These are phyloP conservation scores for Xylaria acuta DNA, from an alignment of 495 filamentous ascomycete species.

Conservation along the genomic window DNA sequence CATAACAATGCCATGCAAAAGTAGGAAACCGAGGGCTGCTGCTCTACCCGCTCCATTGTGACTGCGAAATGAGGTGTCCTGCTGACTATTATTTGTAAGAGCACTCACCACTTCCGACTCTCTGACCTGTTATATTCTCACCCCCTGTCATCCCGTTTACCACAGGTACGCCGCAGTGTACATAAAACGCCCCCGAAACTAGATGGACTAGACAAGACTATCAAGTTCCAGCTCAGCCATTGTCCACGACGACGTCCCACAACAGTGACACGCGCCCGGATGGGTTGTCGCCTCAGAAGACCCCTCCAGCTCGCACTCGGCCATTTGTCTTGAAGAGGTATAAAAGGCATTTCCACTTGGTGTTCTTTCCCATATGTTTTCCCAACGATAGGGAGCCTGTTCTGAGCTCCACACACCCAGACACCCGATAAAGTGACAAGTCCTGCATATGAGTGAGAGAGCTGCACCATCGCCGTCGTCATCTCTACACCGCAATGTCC, in stretches of 20 bases:
- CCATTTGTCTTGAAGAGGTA: neutral
- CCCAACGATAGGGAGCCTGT: neutral
- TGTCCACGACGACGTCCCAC: conserved; percentile 7
- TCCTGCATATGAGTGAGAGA: neutral
- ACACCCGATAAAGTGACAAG: neutral
- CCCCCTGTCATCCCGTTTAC: neutral
- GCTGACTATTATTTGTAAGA: neutral
- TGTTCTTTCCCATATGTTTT: neutral
- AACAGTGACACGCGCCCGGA: conserved; percentile 10
- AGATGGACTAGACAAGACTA: neutral
- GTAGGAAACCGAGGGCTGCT: neutral
- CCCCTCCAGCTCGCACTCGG: neutral
- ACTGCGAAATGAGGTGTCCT: neutral
- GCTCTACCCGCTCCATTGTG: neutral
- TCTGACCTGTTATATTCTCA: neutral
- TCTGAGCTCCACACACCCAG: neutral
- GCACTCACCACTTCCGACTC: neutral
- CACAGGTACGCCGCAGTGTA: neutral
- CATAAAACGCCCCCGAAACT: neutral
- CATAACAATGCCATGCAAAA: neutral
- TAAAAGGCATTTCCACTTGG: neutral
- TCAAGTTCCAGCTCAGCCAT: conserved; percentile 7
- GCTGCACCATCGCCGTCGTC: neutral
- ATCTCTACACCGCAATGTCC: conserved; percentile 6
- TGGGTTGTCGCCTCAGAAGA: conserved; percentile 9